Conservation (phyloP, 2,329 filamentous ascomycete genomes). For the Onygenales sp. region DNA sequence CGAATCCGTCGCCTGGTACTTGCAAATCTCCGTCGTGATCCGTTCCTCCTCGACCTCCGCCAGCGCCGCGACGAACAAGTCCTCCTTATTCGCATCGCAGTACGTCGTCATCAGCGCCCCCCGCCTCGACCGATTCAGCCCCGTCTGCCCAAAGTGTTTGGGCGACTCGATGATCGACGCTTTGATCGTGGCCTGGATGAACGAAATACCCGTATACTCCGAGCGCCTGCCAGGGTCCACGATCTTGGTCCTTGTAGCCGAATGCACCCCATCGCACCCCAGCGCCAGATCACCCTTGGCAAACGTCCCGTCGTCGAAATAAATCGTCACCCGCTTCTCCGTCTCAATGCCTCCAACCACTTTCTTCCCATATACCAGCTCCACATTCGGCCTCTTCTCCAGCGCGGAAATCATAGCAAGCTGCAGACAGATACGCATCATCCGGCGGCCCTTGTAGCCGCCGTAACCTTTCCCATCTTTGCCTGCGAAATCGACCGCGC, state of each 20-base stretch:
- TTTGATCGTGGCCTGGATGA: constrained; percentile 27
- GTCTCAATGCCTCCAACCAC: constrained; percentile 27
- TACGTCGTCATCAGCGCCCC: constrained; percentile 33
- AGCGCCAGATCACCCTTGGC: constrained; percentile 28
- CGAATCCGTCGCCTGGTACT: constrained; percentile 5
- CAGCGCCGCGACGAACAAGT: constrained; percentile 32
- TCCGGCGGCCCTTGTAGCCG: constrained; percentile 31
- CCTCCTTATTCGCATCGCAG: constrained; percentile 24
- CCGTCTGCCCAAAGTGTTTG: constrained; percentile 30
- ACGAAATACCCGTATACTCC: constrained; percentile 33
- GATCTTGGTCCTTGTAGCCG: constrained; percentile 25
- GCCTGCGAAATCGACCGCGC: constrained; percentile 30
- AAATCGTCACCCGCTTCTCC: constrained; percentile 21
- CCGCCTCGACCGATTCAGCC: constrained; percentile 30
- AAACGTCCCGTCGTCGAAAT: constrained; percentile 28
- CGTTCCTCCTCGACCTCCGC: constrained; percentile 26
- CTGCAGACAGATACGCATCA: constrained; percentile 33
- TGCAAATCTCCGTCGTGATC: constrained; percentile 14
- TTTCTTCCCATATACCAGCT: constrained; percentile 35
- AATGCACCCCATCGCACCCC: constrained; percentile 35
- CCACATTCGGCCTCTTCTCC: constrained; percentile 26
- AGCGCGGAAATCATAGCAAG: constrained; percentile 31
- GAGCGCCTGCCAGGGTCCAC: constrained; percentile 27
- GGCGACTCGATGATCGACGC: constrained; percentile 15
- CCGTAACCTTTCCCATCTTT: constrained; percentile 27